phyloP scores from a whole-genome alignment of 2,329 filamentous ascomycete species.

The Capronia americana region DNA sequence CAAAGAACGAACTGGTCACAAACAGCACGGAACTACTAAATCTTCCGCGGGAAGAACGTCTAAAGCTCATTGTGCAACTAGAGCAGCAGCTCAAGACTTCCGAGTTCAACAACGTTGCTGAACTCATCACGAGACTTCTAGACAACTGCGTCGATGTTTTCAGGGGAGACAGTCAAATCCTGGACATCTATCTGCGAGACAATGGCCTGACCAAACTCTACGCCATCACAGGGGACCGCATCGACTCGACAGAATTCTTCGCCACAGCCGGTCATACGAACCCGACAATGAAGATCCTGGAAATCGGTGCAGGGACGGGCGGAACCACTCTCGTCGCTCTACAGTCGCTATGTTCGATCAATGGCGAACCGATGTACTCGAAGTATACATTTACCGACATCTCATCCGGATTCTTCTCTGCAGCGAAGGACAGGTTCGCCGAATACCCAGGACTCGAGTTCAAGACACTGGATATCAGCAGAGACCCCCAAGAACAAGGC shows the following conservation, averaged over 20 bases:
- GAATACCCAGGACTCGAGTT: slow-evolving; percentile 39
- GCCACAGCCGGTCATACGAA: slow-evolving; percentile 21
- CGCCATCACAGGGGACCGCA: slow-evolving; percentile 4
- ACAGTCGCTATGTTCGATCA: neutral
- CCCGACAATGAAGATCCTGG: slow-evolving; percentile 34
- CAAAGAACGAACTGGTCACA: too few species aligned
- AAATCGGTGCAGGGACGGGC: slow-evolving; percentile 45
- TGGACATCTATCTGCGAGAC: slow-evolving; percentile 21
- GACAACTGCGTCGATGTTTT: too few species aligned
- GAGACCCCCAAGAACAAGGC: slow-evolving; percentile 43
- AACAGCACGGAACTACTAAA: too few species aligned
- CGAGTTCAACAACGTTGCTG: too few species aligned
- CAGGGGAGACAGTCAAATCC: slow-evolving; percentile 35
- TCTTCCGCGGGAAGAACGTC: too few species aligned
- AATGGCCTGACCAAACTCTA: slow-evolving; percentile 14
- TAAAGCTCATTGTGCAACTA: too few species aligned
- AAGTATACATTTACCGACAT: slow-evolving; percentile 40
- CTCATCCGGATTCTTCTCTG: slow-evolving; percentile 36
- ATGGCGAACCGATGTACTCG: slow-evolving; percentile 40
- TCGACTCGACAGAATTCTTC: slow-evolving; percentile 11
- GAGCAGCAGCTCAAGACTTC: too few species aligned
- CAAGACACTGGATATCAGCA: slow-evolving; percentile 43
- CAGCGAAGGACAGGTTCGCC: slow-evolving; percentile 21
- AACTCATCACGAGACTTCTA: too few species aligned
- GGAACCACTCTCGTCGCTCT: slow-evolving; percentile 36